These are phyloP conservation scores for Erysimum cheiri DNA, from an alignment of 441 rosid genomes.

Conservation along the genomic window DNA sequence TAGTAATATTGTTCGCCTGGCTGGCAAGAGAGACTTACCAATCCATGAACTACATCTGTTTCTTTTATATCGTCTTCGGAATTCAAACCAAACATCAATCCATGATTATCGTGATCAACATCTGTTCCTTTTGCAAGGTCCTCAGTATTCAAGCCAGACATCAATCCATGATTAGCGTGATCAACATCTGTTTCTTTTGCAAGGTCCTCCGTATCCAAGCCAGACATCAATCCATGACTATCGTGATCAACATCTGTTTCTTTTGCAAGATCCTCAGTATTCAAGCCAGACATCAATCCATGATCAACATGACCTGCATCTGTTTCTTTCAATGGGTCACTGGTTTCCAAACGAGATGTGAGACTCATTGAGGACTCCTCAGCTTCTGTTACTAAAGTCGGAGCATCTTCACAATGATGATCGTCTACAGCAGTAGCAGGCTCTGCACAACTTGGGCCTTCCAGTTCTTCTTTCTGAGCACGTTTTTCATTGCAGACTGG, in stretches of 20 bases:
- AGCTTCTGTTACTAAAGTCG: slow-evolving; percentile 38
- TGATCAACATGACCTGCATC: slow-evolving; percentile 38
- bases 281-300: slow-evolving; percentile 43
- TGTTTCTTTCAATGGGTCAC: slow-evolving; percentile 29
- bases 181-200: slow-evolving; percentile 32
- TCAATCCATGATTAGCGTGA: slow-evolving; percentile 45
- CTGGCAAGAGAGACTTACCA: slow-evolving; percentile 49
- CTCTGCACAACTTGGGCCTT: slow-evolving; percentile 47
- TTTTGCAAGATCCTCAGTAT: slow-evolving; percentile 38
- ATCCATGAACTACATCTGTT: slow-evolving; percentile 44
- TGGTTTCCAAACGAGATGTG: slow-evolving; percentile 42
- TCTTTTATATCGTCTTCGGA: slow-evolving; percentile 42
- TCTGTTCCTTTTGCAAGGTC: slow-evolving; percentile 43
- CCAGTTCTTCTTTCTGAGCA: slow-evolving; percentile 42
- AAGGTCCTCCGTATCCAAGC: slow-evolving; percentile 39
- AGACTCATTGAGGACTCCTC: slow-evolving; percentile 41
- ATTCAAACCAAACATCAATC: slow-evolving; percentile 43
- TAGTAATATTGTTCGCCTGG: slow-evolving; percentile 46
- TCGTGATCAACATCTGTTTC: slow-evolving; percentile 36
- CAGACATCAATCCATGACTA: slow-evolving; percentile 43
- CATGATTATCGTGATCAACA: slow-evolving; percentile 41
- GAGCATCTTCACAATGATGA: slow-evolving; percentile 47
- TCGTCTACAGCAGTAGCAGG: slow-evolving; percentile 49
- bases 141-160: slow-evolving; percentile 42
- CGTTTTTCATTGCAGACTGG: slow-evolving; percentile 56